Evolutionary conservation across 2,329 filamentous ascomycete genomes (phyloP).

Genomic region (Diaporthe ilicicola): DNA sequence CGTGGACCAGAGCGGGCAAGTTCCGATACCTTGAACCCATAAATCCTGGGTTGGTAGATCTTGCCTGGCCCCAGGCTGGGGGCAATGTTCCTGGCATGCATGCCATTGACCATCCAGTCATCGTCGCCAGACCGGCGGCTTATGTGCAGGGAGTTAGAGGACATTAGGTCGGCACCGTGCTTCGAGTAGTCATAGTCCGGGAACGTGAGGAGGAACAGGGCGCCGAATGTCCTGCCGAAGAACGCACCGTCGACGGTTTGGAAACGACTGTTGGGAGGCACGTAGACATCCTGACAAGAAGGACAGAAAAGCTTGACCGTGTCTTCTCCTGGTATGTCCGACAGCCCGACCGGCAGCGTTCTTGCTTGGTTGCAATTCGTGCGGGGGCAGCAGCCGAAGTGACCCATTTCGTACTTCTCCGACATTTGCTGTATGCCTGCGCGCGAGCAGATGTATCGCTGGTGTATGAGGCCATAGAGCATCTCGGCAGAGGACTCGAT

Average conservation of each 20-base stretch:
- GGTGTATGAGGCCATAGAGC: constrained; percentile 97
- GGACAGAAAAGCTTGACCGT: constrained; percentile 99
- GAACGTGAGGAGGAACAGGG: constrained; percentile 98
- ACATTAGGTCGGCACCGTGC: constrained; percentile 69
- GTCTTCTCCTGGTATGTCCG: constrained; percentile 94
- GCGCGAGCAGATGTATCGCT: constrained; percentile 96
- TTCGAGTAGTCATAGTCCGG: constrained; percentile 91
- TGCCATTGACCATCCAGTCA: constrained; percentile 77
- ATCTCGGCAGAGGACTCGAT: constrained; percentile 98
- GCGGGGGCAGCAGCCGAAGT: constrained; percentile 95
- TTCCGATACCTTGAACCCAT: constrained; percentile 95
- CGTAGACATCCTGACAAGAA: constrained; percentile 95
- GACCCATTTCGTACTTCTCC: constrained; percentile 96
- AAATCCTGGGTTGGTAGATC: constrained; percentile 95
- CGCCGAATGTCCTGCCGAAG: constrained; percentile 96
- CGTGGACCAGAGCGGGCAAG: constrained; percentile 87
- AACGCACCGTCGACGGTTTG: constrained; percentile 98
- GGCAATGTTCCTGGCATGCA: constrained; percentile 85
- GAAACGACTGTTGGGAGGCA: constrained; percentile 95
- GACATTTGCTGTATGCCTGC: constrained; percentile 99
- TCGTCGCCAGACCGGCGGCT: constrained; percentile 51
- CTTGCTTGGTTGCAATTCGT: constrained; percentile 91
- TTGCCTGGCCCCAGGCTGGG: constrained; percentile 83
- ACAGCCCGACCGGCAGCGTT: constrained; percentile 91
- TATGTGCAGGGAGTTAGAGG: constrained; percentile 42